Evolutionary conservation across 768 basidiomycete genomes (phyloP).

Genomic region (Trametes cingulata): DNA sequence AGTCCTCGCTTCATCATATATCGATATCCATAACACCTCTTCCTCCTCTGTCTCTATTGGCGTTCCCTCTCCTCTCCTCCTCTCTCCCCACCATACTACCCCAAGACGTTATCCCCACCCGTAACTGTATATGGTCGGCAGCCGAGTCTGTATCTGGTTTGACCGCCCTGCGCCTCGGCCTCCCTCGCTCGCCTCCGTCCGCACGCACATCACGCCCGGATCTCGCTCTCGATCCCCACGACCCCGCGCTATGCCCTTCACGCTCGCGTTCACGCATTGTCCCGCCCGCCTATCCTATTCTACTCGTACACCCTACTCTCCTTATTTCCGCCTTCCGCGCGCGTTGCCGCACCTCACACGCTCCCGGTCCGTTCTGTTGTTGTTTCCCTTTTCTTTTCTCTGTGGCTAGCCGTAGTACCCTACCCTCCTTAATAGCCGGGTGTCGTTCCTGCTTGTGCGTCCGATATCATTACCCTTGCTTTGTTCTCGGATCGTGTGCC

Average conservation of each 20-base stretch:
- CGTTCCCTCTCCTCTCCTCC: background rate
- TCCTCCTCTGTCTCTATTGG: conserved; percentile 1
- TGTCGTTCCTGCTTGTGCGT: background rate
- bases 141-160: background rate
- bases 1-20: conserved; percentile 22
- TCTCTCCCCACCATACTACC: background rate
- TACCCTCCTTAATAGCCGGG: conserved; percentile 16
- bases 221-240: conserved; percentile 14
- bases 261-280: conserved; percentile 14
- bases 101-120: conserved; percentile 1
- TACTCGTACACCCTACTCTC: conserved; percentile 19
- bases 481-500: background rate
- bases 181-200: background rate
- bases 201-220: conserved; percentile 17
- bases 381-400: background rate
- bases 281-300: background rate
- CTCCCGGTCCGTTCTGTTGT: background rate
- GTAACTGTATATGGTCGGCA: conserved; percentile 2
- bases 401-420: background rate
- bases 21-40: conserved; percentile 12
- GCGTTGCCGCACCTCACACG: background rate
- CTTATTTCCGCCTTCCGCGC: conserved; percentile 6
- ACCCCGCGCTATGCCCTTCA: conserved; percentile 19
- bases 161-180: background rate
- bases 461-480: background rate